Evolutionary conservation across 352 stramenopile species (phyloP), one percentile per base, ranked within the genome.

Genomic region (Saprolegnia parasitica): DNA sequence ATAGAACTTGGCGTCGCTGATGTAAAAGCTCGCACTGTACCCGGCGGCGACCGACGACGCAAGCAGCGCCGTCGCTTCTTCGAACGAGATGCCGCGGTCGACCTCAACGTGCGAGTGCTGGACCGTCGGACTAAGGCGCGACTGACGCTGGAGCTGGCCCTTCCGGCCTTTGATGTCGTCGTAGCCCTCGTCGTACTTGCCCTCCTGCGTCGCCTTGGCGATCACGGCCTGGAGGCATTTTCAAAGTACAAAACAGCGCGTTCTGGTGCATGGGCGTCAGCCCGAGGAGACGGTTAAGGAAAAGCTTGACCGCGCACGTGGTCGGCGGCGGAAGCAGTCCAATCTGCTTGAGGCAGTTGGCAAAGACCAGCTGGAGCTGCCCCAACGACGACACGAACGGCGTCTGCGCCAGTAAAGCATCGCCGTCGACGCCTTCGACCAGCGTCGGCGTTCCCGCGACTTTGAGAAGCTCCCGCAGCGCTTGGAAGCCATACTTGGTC

Each of bases 111-210:
- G 35, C 11, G 66, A 56, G 15, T 67, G 40, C 26, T 40, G 46
- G 45, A 74, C 49, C 20, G 70, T 56, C 15, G 47, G 54, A 18
- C 72, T 67, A 13, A 72, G 23, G 20, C 37, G 15, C 13, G 40
- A 20, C 24, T 71, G 46, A 5, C 23, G 39, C 23, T 72, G 57
- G 20, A 76, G 39, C 29, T 24, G 39, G 8, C 57, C 57, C 23
- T 67, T 46, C 39, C 67, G 40, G 32, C 57, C 54, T 49, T 72
- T 54, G 61, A 76, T 56, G 45, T 76, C 72, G 47, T 67, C 68
- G 47, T 74, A 72, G 16, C 75, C 81, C 29, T 82, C 83, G 67
- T 88, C 80, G 73, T 80, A 74, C 46, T 70, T 73, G 32, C 76
- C 76, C 54, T 76, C 74, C 20, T 65, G 54, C 62, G 71, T 73